Base-by-base conservation (phyloP, 2,329 filamentous ascomycete genomes). In the Aspergillus quadricinctus region DNA sequence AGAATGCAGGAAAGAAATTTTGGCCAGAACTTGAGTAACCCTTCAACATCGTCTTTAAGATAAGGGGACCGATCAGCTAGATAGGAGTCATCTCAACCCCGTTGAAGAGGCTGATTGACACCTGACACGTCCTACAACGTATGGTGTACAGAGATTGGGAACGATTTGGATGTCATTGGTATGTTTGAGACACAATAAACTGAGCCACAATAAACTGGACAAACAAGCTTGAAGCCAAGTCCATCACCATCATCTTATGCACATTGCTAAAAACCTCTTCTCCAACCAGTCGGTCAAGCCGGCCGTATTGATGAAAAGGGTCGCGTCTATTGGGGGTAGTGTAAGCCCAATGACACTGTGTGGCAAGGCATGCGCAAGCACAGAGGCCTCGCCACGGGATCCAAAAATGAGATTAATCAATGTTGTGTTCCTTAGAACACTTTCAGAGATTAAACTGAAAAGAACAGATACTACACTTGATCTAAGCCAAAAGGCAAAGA, bases 391-490 rank as follows among this genome's bases (percentile, higher is more conserved):
- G 70, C 72, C 75, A 69, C 82, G 64, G 58, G 66, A 57, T 74
- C 64, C 80, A 90, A 89, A 88, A 89, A 92, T 90, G 82, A 81
- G 87, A 85, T 84, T 90, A 92, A 92, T 90, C 87, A 85, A 80
- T 80, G 82, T 82, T 84, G 80, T 80, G 79, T 80, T 80, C 84
- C 81, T 79, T 88, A 83, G 85, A 81, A 80, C 80, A 81, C 83
- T 91, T 89, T 88, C 88, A 92, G 88, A 88, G 86, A 91, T 92
- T 91, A 92, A 92, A 91, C 89, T 92, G 87, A 90, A 89, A 91
- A 92, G 88, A 92, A 92, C 88, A 90, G 88, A 89, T 90, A 90
- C 88, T 91, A 90, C 87, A 90, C 87, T 90, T 90, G 88, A 91
- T 90, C 88, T 90, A 89, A 89, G 85, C 85, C 76, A 75, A 80